Conservation (phyloP, 1,139 yeast species). For the Meyerozyma carpophila region DNA sequence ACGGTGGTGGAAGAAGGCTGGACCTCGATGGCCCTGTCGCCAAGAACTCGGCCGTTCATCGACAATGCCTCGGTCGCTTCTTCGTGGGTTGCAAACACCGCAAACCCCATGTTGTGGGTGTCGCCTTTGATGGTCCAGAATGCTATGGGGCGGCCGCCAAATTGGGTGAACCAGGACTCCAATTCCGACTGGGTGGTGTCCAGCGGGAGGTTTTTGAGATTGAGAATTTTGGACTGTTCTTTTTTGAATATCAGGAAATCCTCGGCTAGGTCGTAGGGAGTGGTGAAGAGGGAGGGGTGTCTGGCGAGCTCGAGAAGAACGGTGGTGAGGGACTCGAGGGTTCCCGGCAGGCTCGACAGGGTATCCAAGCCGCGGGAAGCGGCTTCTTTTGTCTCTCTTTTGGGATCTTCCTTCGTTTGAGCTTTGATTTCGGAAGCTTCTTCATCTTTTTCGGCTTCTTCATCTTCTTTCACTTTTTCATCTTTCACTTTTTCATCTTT, state of each 20-base stretch:
- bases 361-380: background rate
- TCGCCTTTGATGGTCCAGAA: constrained; percentile 70
- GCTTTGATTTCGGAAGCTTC: no score
- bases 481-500: background rate
- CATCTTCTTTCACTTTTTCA: background rate
- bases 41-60: constrained; percentile 74
- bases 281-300: constrained; percentile 48
- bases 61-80: constrained; percentile 75
- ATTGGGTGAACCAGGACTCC: constrained; percentile 87
- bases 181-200: constrained; percentile 90
- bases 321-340: background rate
- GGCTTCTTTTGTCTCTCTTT: background rate
- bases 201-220: constrained; percentile 68
- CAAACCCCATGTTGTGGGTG: constrained; percentile 57
- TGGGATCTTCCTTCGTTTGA: background rate
- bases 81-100: constrained; percentile 77
- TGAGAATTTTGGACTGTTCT: constrained; percentile 76
- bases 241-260: constrained; percentile 64
- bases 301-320: background rate
- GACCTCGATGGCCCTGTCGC: constrained; percentile 74
- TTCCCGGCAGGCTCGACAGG: no score
- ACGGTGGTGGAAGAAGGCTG: constrained; percentile 80
- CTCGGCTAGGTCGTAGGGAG: constrained; percentile 69
- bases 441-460: background rate
- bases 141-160: constrained; percentile 81